phyloP scores from a whole-genome alignment of 495 filamentous ascomycete species.

The Penicillium bialowiezense region DNA sequence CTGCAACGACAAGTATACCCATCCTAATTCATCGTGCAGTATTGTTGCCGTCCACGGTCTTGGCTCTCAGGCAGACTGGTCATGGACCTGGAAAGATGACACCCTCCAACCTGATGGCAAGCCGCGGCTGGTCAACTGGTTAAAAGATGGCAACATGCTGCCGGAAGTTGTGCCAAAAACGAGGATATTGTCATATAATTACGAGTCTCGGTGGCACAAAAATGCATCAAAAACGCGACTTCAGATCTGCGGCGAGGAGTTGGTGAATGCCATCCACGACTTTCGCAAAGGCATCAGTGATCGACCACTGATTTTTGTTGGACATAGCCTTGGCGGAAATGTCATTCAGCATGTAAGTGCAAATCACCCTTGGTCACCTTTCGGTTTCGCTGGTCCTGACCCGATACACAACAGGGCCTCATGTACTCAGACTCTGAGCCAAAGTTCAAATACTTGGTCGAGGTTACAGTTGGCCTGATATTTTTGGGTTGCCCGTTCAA shows the following conservation, averaged over 20 bases:
- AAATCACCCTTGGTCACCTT: neutral
- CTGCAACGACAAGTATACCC: neutral
- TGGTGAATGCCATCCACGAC: neutral
- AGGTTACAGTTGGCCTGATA: neutral
- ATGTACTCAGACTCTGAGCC: neutral
- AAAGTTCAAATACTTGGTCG: neutral
- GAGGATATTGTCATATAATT: neutral
- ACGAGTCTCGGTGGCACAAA: conserved; percentile 2
- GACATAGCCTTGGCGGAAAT: conserved; percentile 3
- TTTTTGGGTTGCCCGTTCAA: conserved; percentile 1
- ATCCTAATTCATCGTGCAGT: neutral
- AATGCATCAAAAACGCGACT: conserved; percentile 1
- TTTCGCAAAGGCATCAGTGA: neutral
- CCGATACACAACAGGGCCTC: neutral
- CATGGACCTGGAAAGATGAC: conserved; percentile 5
- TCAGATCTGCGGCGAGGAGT: neutral
- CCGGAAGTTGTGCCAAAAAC: neutral
- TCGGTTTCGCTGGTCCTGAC: too few relatives aligned
- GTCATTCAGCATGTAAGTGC: conserved; percentile 3
- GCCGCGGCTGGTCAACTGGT: conserved; percentile 3
- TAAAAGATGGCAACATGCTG: conserved; percentile 2
- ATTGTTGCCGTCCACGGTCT: conserved; percentile 4
- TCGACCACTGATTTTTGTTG: neutral
- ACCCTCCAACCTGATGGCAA: neutral
- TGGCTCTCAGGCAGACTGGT: conserved; percentile 3